Conservation (phyloP, 2,329 filamentous ascomycete species). For the Ophiostoma perfectum region DNA sequence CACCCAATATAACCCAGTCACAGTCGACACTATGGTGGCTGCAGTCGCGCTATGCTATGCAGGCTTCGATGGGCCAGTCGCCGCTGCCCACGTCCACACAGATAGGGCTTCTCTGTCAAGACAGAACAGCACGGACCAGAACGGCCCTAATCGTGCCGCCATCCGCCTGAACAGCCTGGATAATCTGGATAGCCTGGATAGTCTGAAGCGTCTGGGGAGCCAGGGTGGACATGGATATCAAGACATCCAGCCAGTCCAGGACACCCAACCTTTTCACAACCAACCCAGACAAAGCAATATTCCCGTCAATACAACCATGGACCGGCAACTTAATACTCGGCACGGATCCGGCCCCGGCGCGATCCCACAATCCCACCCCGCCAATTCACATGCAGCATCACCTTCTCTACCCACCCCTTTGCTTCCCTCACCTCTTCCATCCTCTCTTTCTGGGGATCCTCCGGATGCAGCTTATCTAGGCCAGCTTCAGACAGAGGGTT, state of each 20-base stretch:
- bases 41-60: neutral
- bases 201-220: no score
- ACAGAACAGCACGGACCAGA: neutral
- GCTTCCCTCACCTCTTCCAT: neutral
- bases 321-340: neutral
- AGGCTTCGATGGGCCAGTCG: neutral
- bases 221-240: neutral
- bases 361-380: neutral
- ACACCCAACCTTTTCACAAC: neutral
- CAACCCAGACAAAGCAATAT: neutral
- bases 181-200: no score
- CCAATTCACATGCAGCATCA: neutral
- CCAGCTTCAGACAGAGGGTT: conserved; percentile 19
- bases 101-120: neutral
- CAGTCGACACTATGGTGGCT: neutral
- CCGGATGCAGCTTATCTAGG: conserved; percentile 10
- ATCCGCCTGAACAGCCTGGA: neutral
- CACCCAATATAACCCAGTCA: neutral
- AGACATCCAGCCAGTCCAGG: neutral
- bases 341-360: neutral
- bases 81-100: neutral
- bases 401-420: neutral
- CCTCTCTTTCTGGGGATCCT: neutral
- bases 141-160: neutral
- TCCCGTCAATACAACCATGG: neutral